Percentiles rank a stretch among this genome's conserved stretches.
phyloP scores from a whole-genome alignment of 148 eudicot species.

The Fagopyrum esculentum region DNA sequence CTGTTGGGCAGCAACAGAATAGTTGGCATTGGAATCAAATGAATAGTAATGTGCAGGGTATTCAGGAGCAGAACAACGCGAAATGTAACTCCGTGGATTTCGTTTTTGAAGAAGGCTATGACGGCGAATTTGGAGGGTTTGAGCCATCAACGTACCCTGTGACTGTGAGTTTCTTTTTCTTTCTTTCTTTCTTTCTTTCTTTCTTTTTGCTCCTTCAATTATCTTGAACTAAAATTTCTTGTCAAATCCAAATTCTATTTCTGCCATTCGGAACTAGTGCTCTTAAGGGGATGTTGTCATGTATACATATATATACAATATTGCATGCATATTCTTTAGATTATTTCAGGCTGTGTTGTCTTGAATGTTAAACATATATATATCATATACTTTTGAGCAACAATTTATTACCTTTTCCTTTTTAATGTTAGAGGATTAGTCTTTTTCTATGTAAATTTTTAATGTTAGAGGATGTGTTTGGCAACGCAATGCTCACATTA shows the following conservation, averaged over 20 bases:
- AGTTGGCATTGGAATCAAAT: conserved; percentile 13
- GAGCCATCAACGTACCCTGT: conserved; percentile 31
- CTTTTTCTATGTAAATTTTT: too few relatives aligned
- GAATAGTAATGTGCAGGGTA: conserved; percentile 12
- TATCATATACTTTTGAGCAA: background rate
- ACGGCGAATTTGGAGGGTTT: conserved; percentile 23
- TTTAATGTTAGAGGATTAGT: background rate
- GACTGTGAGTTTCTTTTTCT: conserved; percentile 31
- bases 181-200: background rate
- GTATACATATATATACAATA: background rate
- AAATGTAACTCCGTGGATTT: conserved; percentile 22
- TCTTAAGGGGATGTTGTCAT: background rate
- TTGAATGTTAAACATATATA: background rate
- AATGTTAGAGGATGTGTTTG: too few relatives aligned
- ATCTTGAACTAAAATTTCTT: background rate
- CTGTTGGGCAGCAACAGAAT: background rate
- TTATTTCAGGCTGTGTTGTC: background rate
- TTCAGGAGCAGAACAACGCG: conserved; percentile 17
- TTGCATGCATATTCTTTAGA: background rate
- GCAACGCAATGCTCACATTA: too few relatives aligned
- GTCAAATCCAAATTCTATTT: background rate
- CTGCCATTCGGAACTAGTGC: background rate
- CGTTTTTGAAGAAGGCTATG: conserved; percentile 33
- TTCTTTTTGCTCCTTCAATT: background rate
- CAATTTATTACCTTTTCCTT: background rate